Percentiles rank a stretch among this genome's conserved stretches.
These are phyloP conservation scores for Tylopilus sp. DNA, from an alignment of 1,284 basidiomycete species.

Conservation along the genomic window DNA sequence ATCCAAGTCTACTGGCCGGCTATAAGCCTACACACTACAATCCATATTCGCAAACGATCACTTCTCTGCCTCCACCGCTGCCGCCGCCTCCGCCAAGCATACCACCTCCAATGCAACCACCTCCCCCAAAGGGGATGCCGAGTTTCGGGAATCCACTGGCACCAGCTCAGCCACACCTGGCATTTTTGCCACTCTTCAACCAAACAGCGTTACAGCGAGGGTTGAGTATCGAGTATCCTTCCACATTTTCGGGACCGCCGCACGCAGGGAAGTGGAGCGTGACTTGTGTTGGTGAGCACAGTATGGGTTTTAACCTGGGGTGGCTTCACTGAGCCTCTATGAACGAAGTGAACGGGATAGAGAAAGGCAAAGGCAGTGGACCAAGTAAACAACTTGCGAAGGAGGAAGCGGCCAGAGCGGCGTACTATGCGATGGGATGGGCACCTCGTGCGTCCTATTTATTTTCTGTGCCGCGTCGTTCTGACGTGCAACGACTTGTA, in stretches of 20 bases:
- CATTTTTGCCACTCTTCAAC: slow-evolving; percentile 69
- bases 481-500: slow-evolving; percentile 6
- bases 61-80: slow-evolving; percentile 17
- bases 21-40: slow-evolving; percentile 32
- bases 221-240: slow-evolving; percentile 55
- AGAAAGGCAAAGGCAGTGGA: slow-evolving; percentile 58
- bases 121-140: slow-evolving; percentile 28
- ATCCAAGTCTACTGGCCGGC: slow-evolving; percentile 18
- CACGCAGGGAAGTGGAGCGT: slow-evolving; percentile 66
- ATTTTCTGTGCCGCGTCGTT: neutral
- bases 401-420: slow-evolving; percentile 66
- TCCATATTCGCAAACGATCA: slow-evolving; percentile 26
- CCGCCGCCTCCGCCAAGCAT: slow-evolving; percentile 25
- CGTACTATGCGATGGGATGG: slow-evolving; percentile 72
- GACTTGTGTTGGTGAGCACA: slow-evolving; percentile 53
- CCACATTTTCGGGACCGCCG: slow-evolving; percentile 55
- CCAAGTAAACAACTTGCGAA: slow-evolving; percentile 68
- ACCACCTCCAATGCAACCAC: slow-evolving; percentile 29
- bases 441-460: slow-evolving; percentile 36
- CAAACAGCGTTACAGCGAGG: slow-evolving; percentile 64
- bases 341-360: slow-evolving; percentile 60
- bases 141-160: slow-evolving; percentile 48
- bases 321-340: slow-evolving; percentile 9
- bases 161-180: slow-evolving; percentile 53
- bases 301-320: neutral